These are phyloP conservation scores for Xylariaceae sp. DNA, from an alignment of 2,329 filamentous ascomycete species.

Conservation along the genomic window DNA sequence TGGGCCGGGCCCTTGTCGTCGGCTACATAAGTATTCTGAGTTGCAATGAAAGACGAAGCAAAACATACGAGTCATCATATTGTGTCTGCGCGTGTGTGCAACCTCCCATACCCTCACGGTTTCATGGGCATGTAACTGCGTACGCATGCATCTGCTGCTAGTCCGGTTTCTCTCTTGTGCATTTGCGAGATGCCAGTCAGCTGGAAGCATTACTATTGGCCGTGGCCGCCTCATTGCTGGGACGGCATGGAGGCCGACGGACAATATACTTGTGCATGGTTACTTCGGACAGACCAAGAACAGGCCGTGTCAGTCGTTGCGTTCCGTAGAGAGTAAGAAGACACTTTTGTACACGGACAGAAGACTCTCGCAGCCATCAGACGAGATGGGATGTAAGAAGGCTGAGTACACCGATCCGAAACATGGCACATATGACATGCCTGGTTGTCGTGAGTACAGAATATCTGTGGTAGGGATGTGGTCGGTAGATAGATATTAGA, in stretches of 20 bases:
- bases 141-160: slow-evolving; percentile 16
- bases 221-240: slow-evolving; percentile 2
- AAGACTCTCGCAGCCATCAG: not conserved
- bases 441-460: not conserved
- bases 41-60: not conserved
- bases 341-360: not conserved
- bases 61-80: slow-evolving; percentile 4
- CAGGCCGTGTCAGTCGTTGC: too few relatives aligned
- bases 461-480: not conserved
- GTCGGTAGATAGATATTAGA: too few relatives aligned
- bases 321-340: not conserved
- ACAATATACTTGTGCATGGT: not conserved
- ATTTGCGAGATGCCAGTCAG: slow-evolving; percentile 19
- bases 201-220: slow-evolving; percentile 23
- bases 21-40: not conserved
- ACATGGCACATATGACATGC: not conserved
- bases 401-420: slow-evolving; percentile 9
- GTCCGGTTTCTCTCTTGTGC: slow-evolving; percentile 9
- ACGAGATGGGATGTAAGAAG: slow-evolving; percentile 5
- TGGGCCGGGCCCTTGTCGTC: slow-evolving; percentile 1
- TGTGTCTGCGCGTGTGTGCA: slow-evolving; percentile 11
- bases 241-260: slow-evolving; percentile 9
- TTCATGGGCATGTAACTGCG: slow-evolving; percentile 8
- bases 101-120: slow-evolving; percentile 14
- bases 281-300: slow-evolving; percentile 1